These are phyloP conservation scores for Emergomyces orientalis DNA, from an alignment of 2,329 filamentous ascomycete genomes.

Conservation along the genomic window DNA sequence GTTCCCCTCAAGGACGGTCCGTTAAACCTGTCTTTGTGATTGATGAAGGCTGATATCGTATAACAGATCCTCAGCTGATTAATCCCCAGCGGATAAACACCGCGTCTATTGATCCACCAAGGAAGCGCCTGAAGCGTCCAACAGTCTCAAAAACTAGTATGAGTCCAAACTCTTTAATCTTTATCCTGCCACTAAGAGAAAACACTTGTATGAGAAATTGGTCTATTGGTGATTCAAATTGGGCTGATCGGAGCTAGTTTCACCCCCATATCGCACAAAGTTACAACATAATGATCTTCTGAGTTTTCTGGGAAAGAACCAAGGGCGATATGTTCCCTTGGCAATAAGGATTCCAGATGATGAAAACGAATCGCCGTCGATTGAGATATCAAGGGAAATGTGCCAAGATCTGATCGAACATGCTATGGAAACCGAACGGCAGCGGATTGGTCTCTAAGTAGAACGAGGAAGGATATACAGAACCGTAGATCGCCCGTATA, in stretches of 20 bases:
- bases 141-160: neutral
- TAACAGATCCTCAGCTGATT: neutral
- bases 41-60: neutral
- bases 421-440: neutral
- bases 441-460: neutral
- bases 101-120: neutral
- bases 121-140: neutral
- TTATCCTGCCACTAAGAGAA: neutral
- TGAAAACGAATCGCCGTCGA: neutral
- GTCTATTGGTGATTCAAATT: neutral
- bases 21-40: no score
- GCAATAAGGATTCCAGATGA: neutral
- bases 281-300: slow-evolving; percentile 2
- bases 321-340: neutral
- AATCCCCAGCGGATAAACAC: neutral
- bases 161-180: neutral
- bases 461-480: slow-evolving; percentile 9
- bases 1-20: no score
- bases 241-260: neutral
- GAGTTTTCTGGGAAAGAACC: neutral
- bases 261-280: neutral
- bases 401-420: neutral
- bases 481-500: slow-evolving; percentile 9
- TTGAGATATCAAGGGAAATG: slow-evolving; percentile 1
- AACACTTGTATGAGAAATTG: neutral